Percentiles rank a stretch among this genome's conserved stretches.
Conservation (phyloP, 2,329 filamentous ascomycete genomes). For the Fusarium aywerte region DNA sequence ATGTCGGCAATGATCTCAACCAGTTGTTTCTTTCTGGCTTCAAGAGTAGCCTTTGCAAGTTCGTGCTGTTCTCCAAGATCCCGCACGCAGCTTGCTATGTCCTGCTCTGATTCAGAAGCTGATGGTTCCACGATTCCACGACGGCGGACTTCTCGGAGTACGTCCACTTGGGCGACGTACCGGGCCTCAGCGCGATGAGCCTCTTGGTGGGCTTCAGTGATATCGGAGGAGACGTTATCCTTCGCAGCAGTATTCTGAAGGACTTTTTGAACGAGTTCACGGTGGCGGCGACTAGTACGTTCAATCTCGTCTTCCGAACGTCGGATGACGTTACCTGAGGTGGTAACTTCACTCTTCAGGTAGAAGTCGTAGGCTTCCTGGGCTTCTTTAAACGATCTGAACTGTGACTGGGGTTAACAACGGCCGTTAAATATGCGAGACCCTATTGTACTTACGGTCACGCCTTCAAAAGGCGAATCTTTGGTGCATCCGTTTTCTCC, state of each 20-base stretch:
- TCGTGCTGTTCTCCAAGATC: not conserved
- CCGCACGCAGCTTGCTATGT: not conserved
- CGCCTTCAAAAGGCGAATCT: not conserved
- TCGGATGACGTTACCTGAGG: not conserved
- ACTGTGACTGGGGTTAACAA: not conserved
- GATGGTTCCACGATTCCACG: not conserved
- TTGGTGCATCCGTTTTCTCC: not conserved
- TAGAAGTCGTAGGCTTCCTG: not conserved
- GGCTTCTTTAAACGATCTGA: not conserved
- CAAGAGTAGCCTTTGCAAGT: accelerated
- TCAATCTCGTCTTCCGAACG: not conserved
- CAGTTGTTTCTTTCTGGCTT: not conserved
- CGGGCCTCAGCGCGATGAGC: not conserved
- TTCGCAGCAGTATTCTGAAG: accelerated
- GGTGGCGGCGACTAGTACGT: not conserved
- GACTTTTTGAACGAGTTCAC: not conserved
- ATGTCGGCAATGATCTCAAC: not conserved
- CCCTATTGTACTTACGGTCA: not conserved
- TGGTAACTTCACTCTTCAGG: not conserved
- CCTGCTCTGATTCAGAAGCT: not conserved
- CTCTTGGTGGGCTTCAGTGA: not conserved
- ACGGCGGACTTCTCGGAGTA: not conserved
- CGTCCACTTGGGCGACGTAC: not conserved
- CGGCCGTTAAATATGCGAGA: not conserved
- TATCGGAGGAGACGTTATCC: not conserved